Conservation (phyloP, 768 basidiomycete species). For the Boletus huronensis region DNA sequence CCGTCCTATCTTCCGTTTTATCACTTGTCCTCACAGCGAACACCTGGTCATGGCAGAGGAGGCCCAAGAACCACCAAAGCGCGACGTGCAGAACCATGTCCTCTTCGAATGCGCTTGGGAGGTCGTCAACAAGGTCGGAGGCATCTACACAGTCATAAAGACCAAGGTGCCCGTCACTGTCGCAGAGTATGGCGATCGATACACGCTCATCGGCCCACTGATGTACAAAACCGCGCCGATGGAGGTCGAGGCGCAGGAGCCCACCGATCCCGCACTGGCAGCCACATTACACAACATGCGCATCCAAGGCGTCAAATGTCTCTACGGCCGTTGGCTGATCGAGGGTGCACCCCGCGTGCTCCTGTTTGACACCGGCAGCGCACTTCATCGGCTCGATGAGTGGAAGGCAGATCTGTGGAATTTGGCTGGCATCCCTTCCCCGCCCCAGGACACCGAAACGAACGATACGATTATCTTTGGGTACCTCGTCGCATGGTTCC, state of each 20-base stretch:
- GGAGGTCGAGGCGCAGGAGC: constrained; percentile 96
- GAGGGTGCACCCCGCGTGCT: constrained; percentile 95
- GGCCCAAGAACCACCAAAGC: constrained; percentile 33
- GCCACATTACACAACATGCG: constrained; percentile 79
- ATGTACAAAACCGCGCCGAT: constrained; percentile 98
- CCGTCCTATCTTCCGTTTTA: not conserved
- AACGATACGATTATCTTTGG: constrained; percentile 98
- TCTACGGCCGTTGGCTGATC: constrained; percentile 98
- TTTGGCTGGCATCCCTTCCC: constrained; percentile 94
- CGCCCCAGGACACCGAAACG: constrained; percentile 94
- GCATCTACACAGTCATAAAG: constrained; percentile 99
- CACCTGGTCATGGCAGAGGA: constrained; percentile 21
- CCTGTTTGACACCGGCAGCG: constrained; percentile 91
- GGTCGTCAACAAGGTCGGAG: constrained; percentile 98
- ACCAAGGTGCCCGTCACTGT: constrained; percentile 99
- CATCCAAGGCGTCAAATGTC: constrained; percentile 83
- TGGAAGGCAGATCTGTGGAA: constrained; percentile 99
- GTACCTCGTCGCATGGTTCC: constrained; percentile 98
- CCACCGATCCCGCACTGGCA: constrained; percentile 75
- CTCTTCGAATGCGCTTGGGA: constrained; percentile 98
- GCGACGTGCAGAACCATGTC: constrained; percentile 74
- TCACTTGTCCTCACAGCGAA: constrained; percentile 2
- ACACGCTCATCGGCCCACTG: constrained; percentile 96
- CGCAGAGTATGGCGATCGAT: constrained; percentile 91
- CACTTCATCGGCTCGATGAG: constrained; percentile 86